Evolutionary conservation across 257 asterid genomes (phyloP).

Genomic region (Solanum clarkiae): DNA sequence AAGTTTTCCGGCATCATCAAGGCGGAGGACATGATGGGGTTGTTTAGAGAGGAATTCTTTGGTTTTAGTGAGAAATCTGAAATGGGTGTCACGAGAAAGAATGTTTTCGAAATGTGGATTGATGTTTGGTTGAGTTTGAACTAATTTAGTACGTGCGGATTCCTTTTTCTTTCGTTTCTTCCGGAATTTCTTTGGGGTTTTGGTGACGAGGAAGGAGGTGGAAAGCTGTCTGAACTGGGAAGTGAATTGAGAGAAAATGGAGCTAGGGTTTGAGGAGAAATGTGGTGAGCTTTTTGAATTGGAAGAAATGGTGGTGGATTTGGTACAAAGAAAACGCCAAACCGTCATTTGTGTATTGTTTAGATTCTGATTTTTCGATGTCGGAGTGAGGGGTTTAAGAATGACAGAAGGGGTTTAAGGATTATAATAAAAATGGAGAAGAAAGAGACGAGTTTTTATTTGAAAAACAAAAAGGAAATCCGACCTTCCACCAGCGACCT

Average conservation of each 20-base stretch:
- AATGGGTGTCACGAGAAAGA: conserved; percentile 49
- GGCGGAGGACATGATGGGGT: conserved; percentile 53
- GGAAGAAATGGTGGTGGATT: not conserved
- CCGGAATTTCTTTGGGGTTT: conserved; percentile 73
- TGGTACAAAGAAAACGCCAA: conserved; percentile 19
- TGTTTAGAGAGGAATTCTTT: conserved; percentile 71
- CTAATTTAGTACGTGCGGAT: conserved; percentile 59
- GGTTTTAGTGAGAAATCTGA: conserved; percentile 62
- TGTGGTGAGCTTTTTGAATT: conserved; percentile 4
- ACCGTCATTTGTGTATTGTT: conserved; percentile 19
- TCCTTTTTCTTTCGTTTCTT: conserved; percentile 61
- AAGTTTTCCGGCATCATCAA: conserved; percentile 77
- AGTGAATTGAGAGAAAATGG: conserved; percentile 11
- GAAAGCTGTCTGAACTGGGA: conserved; percentile 17
- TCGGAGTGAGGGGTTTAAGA: not conserved
- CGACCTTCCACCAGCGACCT: conserved; percentile 32
- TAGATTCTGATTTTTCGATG: not conserved
- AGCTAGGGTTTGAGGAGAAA: conserved; percentile 5
- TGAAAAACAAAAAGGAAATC: not conserved
- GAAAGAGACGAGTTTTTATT: not conserved
- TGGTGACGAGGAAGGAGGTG: conserved; percentile 77
- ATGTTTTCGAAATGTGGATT: conserved; percentile 46
- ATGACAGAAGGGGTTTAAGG: not conserved
- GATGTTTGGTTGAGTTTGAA: conserved; percentile 67
- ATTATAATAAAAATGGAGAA: not conserved